Evolutionary conservation across 768 basidiomycete species (phyloP), one percentile per base, ranked within the genome.

Genomic region (Boletus rex-veris): DNA sequence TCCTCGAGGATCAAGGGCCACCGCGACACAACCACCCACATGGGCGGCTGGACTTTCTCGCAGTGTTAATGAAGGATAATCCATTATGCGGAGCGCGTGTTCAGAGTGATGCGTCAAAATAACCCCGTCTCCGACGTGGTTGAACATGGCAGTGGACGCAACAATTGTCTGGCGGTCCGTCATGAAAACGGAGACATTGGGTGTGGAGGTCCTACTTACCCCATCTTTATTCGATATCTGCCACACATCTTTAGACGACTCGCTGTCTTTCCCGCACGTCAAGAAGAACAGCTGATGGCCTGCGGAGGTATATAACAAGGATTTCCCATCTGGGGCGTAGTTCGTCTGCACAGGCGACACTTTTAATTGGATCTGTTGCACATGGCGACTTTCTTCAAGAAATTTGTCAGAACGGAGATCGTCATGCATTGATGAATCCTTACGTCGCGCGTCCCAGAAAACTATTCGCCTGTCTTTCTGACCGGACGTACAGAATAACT

Each of bases 401-500:
- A 35, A 28, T 44, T 47, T 19, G 39, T 69, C 46, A 62, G 58
- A 15, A 26, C 18, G 18, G 44, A 10, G 33, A 31, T 16, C 35
- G 7, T 11, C 7, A 15, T 35, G 8, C 16, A 9, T 40, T 4
- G 3, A 19, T 10, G 3, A 11, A 36, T 46, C 72, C 82, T 58
- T 72, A 92, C 90, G 88, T 68, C 90, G 76, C 16, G 88, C 86
- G 66, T 92, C 90, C 88, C 90, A 92, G 62, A 90, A 91, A 2
- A 86, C 85, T 26, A 92, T 78, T 24, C 81, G 76, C 58, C 83
- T 76, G 59, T 92, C 90, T 62, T 81, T 86, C 64, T 85, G 82
- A 60, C 89, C 85, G 15, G 88, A 88, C 0, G 90, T 85, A 55
- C 86, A 90, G 64, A 92, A 89, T 15, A 90, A 71, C 37, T 91